Conservation (phyloP, 1,284 basidiomycete genomes). For the Rhodotorula mucilaginosa region DNA sequence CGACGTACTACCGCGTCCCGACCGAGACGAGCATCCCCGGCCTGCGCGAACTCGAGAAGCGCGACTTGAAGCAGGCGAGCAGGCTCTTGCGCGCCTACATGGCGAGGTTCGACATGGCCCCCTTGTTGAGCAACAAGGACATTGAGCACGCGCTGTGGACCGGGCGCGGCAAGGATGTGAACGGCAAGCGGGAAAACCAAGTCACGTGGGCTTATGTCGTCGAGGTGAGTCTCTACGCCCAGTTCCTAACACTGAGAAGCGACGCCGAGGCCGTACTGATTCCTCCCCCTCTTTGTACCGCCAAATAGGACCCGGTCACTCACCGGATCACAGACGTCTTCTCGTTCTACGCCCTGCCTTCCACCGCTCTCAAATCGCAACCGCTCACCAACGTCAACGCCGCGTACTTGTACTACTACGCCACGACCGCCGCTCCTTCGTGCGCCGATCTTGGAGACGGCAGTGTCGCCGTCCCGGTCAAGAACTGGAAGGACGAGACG, state of each 20-base stretch:
- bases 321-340: constrained; percentile 89
- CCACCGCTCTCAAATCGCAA: constrained; percentile 70
- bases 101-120: constrained; percentile 79
- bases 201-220: constrained; percentile 97
- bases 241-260: too few relatives aligned
- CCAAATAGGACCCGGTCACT: constrained; percentile 64
- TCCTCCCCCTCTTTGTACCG: background rate
- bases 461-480: constrained; percentile 27
- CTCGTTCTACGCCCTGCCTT: constrained; percentile 95
- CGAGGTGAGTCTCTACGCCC: constrained; percentile 60
- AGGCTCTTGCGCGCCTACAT: constrained; percentile 78
- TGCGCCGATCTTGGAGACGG: constrained; percentile 37
- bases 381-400: constrained; percentile 67
- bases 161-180: constrained; percentile 64
- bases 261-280: background rate
- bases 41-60: constrained; percentile 81
- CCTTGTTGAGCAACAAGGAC: constrained; percentile 75
- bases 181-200: constrained; percentile 61
- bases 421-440: constrained; percentile 51
- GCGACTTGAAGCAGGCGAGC: constrained; percentile 70
- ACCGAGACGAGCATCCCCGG: constrained; percentile 58
- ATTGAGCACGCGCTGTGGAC: constrained; percentile 82
- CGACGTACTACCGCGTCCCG: constrained; percentile 68
- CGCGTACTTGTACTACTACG: constrained; percentile 92
- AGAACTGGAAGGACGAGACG: constrained; percentile 51